A percentile compares a stretch with the other conserved stretches of the same genome.
Conservation (phyloP, 305 asterid genomes). For the Withania somnifera region DNA sequence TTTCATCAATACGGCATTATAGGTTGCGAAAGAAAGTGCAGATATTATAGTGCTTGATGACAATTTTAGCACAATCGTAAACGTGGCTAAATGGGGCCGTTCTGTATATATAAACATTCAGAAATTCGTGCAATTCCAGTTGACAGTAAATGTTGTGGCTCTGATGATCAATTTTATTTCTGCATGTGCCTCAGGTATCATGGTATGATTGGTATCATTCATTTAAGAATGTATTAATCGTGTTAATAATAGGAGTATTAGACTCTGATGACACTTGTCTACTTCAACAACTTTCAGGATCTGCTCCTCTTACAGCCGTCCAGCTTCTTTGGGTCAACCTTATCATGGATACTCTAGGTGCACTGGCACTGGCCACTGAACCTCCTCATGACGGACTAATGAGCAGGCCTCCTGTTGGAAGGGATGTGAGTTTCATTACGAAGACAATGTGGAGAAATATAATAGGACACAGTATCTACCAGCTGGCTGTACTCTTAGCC, state of each 20-base stretch:
- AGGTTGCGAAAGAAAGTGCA: constrained; percentile 98
- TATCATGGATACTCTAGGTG: constrained; percentile 96
- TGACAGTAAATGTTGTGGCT: constrained; percentile 91
- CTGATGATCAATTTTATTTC: constrained; percentile 82
- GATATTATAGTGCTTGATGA: constrained; percentile 91
- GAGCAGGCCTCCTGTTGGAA: constrained; percentile 72
- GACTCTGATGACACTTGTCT: background rate
- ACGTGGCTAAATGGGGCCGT: constrained; percentile 96
- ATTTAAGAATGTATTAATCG: background rate
- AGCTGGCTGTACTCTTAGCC: constrained; percentile 56
- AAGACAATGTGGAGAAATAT: constrained; percentile 90
- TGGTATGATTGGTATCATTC: background rate
- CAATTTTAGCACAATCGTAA: constrained; percentile 85
- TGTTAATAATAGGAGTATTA: background rate
- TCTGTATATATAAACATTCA: constrained; percentile 93
- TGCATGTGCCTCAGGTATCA: constrained; percentile 70
- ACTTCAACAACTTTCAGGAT: constrained; percentile 34
- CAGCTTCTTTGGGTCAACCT: constrained; percentile 98
- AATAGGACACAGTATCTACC: constrained; percentile 82
- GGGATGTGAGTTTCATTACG: constrained; percentile 67
- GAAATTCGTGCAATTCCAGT: constrained; percentile 93
- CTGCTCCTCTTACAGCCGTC: constrained; percentile 96
- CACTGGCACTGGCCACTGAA: constrained; percentile 95
- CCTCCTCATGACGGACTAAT: constrained; percentile 89
- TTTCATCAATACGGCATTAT: background rate